A percentile compares a stretch with the other conserved stretches of the same genome.
Evolutionary conservation across 805 yeast genomes (phyloP).

Genomic region (Huiozyma sinensis): DNA sequence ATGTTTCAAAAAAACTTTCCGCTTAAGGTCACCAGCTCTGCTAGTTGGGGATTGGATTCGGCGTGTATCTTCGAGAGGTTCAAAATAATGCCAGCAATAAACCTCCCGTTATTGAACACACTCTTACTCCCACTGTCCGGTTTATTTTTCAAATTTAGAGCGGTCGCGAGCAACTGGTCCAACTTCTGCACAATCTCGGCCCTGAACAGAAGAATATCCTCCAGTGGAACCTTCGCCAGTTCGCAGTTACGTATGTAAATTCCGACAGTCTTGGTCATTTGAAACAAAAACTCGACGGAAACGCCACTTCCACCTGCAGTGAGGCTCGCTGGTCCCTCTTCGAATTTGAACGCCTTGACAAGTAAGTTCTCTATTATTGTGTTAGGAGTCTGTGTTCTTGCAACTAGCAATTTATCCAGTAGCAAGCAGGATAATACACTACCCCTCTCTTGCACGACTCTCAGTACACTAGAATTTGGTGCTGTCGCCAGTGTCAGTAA

Average conservation of each 20-base stretch:
- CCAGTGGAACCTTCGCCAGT: not conserved
- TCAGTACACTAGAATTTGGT: constrained; percentile 3
- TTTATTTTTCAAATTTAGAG: constrained; percentile 8
- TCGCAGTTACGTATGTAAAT: constrained; percentile 16
- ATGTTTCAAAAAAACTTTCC: no score
- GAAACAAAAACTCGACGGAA: constrained; percentile 17
- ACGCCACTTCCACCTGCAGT: constrained; percentile 4
- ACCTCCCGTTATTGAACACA: constrained; percentile 22
- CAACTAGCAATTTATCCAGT: constrained; percentile 19
- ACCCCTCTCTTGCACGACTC: constrained; percentile 12
- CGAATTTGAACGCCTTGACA: constrained; percentile 16
- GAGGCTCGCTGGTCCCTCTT: constrained; percentile 5
- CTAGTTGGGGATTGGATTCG: no score
- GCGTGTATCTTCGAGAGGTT: constrained; percentile 3
- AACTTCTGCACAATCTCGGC: not conserved
- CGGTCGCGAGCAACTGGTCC: constrained; percentile 10
- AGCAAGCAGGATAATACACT: constrained; percentile 18
- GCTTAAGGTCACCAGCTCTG: no score
- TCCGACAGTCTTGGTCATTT: constrained; percentile 24
- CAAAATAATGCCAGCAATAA: constrained; percentile 21
- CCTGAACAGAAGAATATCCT: not conserved
- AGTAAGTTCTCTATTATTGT: constrained; percentile 11
- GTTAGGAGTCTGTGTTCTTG: constrained; percentile 4
- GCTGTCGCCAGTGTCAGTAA: constrained; percentile 3
- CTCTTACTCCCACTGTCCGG: constrained; percentile 19